Evolutionary conservation across 2,329 filamentous ascomycete species (phyloP), one percentile per base, ranked within the genome.

Genomic region (Fusarium nematophilum): DNA sequence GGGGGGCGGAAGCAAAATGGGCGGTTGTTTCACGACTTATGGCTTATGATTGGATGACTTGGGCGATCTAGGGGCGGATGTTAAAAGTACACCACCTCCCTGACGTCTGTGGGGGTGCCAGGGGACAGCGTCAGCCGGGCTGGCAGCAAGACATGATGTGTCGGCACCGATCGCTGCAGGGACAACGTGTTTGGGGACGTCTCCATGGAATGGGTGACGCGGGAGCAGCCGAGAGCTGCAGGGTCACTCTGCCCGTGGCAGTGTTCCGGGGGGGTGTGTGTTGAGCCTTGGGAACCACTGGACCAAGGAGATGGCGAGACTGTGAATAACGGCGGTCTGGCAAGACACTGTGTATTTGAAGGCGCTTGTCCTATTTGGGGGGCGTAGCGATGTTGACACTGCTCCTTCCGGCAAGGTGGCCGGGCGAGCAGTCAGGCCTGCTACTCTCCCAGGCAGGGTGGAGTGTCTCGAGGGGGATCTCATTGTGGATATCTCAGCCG

Each of bases 31-130:
- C 74, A 81, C 73, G 76, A 77, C 70, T 76, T 75, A 82, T 74
- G 81, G 79, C 67, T 77, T 76, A 81, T 85, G 82, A 85, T 85
- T 85, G 83, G 82, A 77, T 66, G 66, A 66, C 47, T 44, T 49
- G 54, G 70, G 70, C 60, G 68, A 70, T 70, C 69, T 73, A 66
- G 65, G 63, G 66, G 72, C 65, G 67, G 67, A 57, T 63, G 66
- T 68, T 75, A 78, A 78, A 80, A 77, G 76, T 78, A 82, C 78
- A 75, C 78, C 78, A 77, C 74, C 74, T 71, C 62, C 69, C 59
- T 64, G 53, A 59, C 50, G 53, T 62, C 59, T 67, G 68, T 56
- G 67, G 68, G 62, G 66, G 64, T 56, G 46, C 48, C 51, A 51
- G 59, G 56, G 61, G 59, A 66, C 54, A 57, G 57, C 62, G 64